Evolutionary conservation across 169 alveolate genomes (phyloP).

Genomic region (Theileria parva): DNA sequence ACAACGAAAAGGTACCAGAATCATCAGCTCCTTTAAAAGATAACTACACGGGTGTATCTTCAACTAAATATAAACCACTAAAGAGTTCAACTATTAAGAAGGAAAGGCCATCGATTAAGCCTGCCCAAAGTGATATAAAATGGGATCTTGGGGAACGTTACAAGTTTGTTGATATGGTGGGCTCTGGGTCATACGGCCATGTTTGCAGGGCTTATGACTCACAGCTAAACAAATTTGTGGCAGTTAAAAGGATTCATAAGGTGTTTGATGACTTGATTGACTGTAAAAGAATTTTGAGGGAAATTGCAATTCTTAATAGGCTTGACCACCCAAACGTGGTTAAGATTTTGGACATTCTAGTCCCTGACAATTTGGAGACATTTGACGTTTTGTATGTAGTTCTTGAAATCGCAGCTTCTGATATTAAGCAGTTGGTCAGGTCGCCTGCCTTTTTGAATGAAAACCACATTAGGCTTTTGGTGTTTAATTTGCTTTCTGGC

Average conservation of each 20-base stretch:
- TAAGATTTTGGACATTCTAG: slow-evolving; percentile 86
- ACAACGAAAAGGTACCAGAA: neutral
- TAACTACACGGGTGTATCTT: neutral
- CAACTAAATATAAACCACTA: neutral
- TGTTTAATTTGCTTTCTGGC: slow-evolving; percentile 92
- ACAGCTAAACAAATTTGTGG: slow-evolving; percentile 85
- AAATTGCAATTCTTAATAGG: slow-evolving; percentile 90
- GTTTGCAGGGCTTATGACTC: slow-evolving; percentile 87
- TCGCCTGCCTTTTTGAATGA: slow-evolving; percentile 91
- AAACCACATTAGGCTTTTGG: slow-evolving; percentile 88
- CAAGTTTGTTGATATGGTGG: slow-evolving; percentile 85
- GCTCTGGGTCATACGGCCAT: slow-evolving; percentile 92
- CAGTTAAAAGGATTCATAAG: slow-evolving; percentile 92
- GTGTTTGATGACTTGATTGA: slow-evolving; percentile 95
- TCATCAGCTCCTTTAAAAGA: neutral
- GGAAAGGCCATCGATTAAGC: neutral
- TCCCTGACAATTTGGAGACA: slow-evolving; percentile 86
- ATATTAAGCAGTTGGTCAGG: slow-evolving; percentile 92
- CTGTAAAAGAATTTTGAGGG: slow-evolving; percentile 95
- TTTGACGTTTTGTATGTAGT: slow-evolving; percentile 95
- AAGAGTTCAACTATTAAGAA: neutral
- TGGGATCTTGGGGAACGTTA: slow-evolving; percentile 82
- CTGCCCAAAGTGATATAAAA: slow-evolving; percentile 12
- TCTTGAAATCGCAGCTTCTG: slow-evolving; percentile 96
- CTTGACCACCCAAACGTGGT: slow-evolving; percentile 90